Base-by-base conservation (phyloP, 768 basidiomycete genomes). In the Mycena metata region DNA sequence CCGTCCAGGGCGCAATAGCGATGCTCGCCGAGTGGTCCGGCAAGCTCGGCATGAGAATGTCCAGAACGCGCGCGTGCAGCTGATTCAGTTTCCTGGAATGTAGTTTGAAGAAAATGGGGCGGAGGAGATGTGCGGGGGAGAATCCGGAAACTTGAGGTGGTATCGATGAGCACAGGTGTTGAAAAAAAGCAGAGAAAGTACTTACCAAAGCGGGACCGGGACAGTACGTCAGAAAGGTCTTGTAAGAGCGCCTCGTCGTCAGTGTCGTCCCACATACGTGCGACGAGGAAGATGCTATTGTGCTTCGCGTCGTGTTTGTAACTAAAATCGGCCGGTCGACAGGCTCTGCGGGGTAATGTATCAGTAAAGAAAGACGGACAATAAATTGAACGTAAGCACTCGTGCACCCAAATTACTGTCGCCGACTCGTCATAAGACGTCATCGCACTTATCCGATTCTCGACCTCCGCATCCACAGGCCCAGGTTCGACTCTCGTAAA, bases 271-370 rank as follows among this genome's bases (percentile, higher is more conserved):
- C 88, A 89, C 60, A 92, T 72, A 55, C 83, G 82, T 11, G 90
- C 84, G n/a, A 89, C 83, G 30, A 92, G 78, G 23, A 93, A 79
- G 46, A 80, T 82, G 60, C 81, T 85, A 56, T 77, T 83, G 52
- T 88, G 88, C 75, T 87, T 86, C 7, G 93, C 90, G 75, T 94
- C 91, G 71, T 92, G 89, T 69, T 91, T 93, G 81, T 94, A 94
- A 77, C 90, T 92, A 74, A 94, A 93, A 77, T 94, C 92, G 0
- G 87, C 85, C 0, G 91, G 91, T 51, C 87, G 84, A 43, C 82
- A 79, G 16, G 84, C 83, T 75, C 93, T 93, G 76, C 47, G 47
- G 63, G 67, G 16, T 64, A 64, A 39, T 35, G 43, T 21, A 52
- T 67, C 17, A 67, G 24, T 24, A 39, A 39, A 11, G 35, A 35